Evolutionary conservation across 73 alveolate species (phyloP), one percentile per base, ranked within the genome.

Genomic region (Urostyla sp.): DNA sequence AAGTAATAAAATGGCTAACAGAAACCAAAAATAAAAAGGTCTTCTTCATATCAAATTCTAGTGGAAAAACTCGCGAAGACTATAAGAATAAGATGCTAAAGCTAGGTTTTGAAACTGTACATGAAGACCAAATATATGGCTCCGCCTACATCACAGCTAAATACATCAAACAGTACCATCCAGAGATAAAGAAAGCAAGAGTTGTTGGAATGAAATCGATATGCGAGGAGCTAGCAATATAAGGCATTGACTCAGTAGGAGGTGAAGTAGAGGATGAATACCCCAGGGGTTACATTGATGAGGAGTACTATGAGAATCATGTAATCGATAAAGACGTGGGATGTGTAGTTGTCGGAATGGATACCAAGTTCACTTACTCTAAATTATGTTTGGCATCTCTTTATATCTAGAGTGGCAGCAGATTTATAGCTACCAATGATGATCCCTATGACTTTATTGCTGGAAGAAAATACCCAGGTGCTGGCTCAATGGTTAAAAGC

Each of bases 381-480:
- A 69, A 69, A 23, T 32, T 69, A 35, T n/a, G 52, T 1, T 21
- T 69, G n/a, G 83, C 83, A 21, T 27, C 57, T 46, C 52, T 69
- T 20, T 69, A 69, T 46, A 69, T 69, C 48, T 27, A 44, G 34
- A 69, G 72, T 24, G 83, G 85, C 23, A 51, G 63, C 45, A 73
- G 37, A 32, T 73, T 73, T 53, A 73, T 73, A 3, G 85, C 85
- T 11, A 73, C 85, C 7, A 73, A 73, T 73, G 85, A 53, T 34
- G 85, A 73, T 35, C 75, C 85, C 40, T 73, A 18, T 34, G 85
- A 73, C 40, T 13, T 28, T 20, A 75, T 73, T 3, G 61, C 32
- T 43, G 85, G 85, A 6, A 73, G 85, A 28, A 73, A 54, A 21
- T 28, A 52, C 55, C 85, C 85, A 2, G 85, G 85, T 2, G 85